Evolutionary conservation across 169 alveolate genomes (phyloP), one percentile per base, ranked within the genome.

Genomic region (Babesia ovis): DNA sequence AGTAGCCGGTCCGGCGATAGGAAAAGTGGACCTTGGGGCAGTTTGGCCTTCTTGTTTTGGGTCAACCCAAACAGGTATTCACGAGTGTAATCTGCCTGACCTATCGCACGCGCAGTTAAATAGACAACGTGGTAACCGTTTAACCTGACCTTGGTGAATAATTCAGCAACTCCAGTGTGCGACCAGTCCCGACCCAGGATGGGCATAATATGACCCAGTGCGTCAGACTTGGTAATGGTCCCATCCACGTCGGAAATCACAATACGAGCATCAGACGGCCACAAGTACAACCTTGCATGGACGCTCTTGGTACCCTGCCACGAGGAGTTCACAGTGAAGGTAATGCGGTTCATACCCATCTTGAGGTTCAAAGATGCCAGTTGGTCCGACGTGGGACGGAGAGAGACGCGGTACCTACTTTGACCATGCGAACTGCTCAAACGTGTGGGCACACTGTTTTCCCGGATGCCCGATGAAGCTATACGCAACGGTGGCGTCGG

Each of bases 181-280:
- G 98, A 90, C 99, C 99, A 98, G 84, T 98, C 99, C 50, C 93
- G 89, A 16, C 99, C 99, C 9, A 98, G 91, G 64, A 96, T 92
- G 29, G 99, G 99, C 94, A 96, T 93, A 41, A 98, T 68, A 61
- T 96, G 98, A 0, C 99, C 99, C 54, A 96, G 85, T 5, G 97
- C 95, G 77, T 97, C 99, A 27, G 99, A 95, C 54, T 93, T 88
- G 14, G 97, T 94, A 59, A 95, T 94, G 46, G 99, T 97, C 12
- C 99, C 99, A 87, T 98, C 99, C 35, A 98, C 97, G 88, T 98
- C 99, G 23, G 98, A 92, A 27, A 97, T 92, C 3, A 98, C 97
- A 67, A 97, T 94, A 79, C 94, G 94, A n/a, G 94, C 81, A 74
- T 91, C 92, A 31, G 88, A 85, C 23, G 95, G 92, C 98, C 98